These are phyloP conservation scores for Tulasnella sp. DNA, from an alignment of 768 basidiomycete genomes.

Conservation along the genomic window DNA sequence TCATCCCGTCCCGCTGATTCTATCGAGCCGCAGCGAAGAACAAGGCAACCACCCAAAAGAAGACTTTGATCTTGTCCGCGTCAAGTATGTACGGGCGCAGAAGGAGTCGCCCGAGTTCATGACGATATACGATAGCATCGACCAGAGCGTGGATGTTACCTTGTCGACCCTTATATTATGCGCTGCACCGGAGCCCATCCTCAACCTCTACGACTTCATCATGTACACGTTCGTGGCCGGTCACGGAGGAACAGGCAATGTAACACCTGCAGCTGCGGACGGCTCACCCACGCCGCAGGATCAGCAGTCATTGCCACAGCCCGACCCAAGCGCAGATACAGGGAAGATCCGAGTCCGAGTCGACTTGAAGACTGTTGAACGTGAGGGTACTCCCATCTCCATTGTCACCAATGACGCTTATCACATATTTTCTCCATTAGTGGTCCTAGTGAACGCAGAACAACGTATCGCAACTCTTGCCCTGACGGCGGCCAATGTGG, in stretches of 20 bases:
- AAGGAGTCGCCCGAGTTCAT: conserved; percentile 77
- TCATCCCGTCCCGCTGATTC: conserved; percentile 19
- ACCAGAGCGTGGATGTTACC: conserved; percentile 78
- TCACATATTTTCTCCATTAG: conserved; percentile 30
- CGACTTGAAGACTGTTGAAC: conserved; percentile 74
- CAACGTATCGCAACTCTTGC: conserved; percentile 74
- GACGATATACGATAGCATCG: conserved; percentile 68
- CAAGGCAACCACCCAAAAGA: conserved; percentile 19
- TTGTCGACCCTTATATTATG: conserved; percentile 86
- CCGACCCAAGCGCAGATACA: conserved; percentile 14
- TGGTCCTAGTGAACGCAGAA: conserved; percentile 63
- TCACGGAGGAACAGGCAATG: conserved; percentile 19
- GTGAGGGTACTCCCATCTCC: conserved; percentile 33
- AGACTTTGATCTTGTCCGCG: conserved; percentile 54
- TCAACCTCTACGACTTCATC: conserved; percentile 89
- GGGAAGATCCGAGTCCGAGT: conserved; percentile 73
- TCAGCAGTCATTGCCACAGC: neutral
- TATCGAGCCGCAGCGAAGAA: conserved; percentile 17
- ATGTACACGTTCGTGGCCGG: conserved; percentile 87
- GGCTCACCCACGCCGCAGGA: neutral
- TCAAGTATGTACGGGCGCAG: conserved; percentile 73
- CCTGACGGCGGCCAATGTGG: conserved; percentile 81
- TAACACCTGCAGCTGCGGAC: conserved; percentile 10
- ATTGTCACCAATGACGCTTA: neutral
- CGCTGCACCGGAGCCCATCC: conserved; percentile 80